Evolutionary conservation across 805 yeast genomes (phyloP).

Genomic region (Lipomyces spencermartinsiae): DNA sequence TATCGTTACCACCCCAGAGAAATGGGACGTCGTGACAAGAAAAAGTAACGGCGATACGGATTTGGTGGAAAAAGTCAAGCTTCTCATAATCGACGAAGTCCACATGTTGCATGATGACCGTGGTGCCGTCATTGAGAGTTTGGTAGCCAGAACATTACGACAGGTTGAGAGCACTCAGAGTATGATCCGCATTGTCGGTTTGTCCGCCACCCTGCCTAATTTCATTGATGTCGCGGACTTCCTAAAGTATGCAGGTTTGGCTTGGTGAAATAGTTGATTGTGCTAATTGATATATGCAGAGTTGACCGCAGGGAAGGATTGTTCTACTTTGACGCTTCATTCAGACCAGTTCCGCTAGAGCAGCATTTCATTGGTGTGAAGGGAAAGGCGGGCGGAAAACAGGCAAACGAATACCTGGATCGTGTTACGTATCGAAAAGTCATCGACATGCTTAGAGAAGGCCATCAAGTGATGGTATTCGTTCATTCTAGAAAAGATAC

Average conservation of each 20-base stretch:
- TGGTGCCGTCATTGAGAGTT: slow-evolving; percentile 95
- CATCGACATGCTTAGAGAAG: slow-evolving; percentile 59
- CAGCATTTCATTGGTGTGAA: slow-evolving; percentile 87
- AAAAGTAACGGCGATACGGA: slow-evolving; percentile 90
- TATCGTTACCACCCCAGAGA: slow-evolving; percentile 93
- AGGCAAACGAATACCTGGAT: slow-evolving; percentile 63
- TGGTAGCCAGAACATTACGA: slow-evolving; percentile 90
- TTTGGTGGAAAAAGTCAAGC: slow-evolving; percentile 78
- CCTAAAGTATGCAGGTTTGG: slow-evolving; percentile 54
- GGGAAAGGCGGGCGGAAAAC: slow-evolving; percentile 81
- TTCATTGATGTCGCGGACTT: slow-evolving; percentile 94
- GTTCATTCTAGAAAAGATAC: slow-evolving; percentile 97
- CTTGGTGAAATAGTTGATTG: not conserved
- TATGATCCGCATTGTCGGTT: slow-evolving; percentile 91
- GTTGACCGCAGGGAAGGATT: slow-evolving; percentile 90
- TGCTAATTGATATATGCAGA: slow-evolving; percentile 35
- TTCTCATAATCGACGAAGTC: slow-evolving; percentile 93
- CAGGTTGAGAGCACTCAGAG: slow-evolving; percentile 95
- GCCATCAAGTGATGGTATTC: slow-evolving; percentile 90
- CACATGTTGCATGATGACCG: slow-evolving; percentile 96
- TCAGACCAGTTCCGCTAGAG: slow-evolving; percentile 90
- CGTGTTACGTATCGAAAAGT: slow-evolving; percentile 77
- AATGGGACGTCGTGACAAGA: slow-evolving; percentile 97
- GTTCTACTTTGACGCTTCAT: slow-evolving; percentile 92
- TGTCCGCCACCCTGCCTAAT: slow-evolving; percentile 93